phyloP scores from a whole-genome alignment of 371 early-diverging fungal species.

The Mortierella sp. region DNA sequence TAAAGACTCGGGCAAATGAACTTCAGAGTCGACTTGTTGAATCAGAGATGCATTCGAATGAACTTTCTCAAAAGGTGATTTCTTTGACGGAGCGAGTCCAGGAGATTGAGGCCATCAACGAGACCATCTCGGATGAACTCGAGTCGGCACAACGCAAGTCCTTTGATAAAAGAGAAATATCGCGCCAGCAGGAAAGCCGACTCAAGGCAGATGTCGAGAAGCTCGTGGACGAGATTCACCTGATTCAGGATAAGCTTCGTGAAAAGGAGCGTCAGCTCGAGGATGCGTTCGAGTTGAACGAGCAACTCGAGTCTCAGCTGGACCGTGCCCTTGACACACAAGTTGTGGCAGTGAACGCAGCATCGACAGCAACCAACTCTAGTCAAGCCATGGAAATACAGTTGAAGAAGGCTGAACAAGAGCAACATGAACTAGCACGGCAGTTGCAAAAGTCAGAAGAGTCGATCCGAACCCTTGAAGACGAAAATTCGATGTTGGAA shows the following conservation, averaged over 20 bases:
- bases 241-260: conserved; percentile 30
- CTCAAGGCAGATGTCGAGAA: conserved; percentile 48
- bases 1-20: conserved; percentile 18
- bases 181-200: conserved; percentile 19
- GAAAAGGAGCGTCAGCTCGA: conserved; percentile 37
- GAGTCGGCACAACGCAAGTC: conserved; percentile 32
- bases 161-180: conserved; percentile 17
- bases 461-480: conserved; percentile 29
- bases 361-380: conserved; percentile 5
- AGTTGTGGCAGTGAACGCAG: conserved; percentile 8
- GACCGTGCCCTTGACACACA: conserved; percentile 22
- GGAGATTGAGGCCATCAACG: conserved; percentile 43
- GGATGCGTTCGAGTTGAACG: conserved; percentile 35
- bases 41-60: conserved; percentile 44
- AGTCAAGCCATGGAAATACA: conserved; percentile 5
- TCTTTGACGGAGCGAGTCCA: conserved; percentile 40
- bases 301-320: conserved; percentile 40
- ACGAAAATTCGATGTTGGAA: conserved; percentile 44
- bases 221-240: conserved; percentile 46
- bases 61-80: conserved; percentile 48
- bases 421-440: conserved; percentile 39
- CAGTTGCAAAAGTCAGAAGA: conserved; percentile 35
- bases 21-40: conserved; percentile 32
- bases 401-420: conserved; percentile 18
- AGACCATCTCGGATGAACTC: conserved; percentile 35